These are phyloP conservation scores for Leishmania lainsoni DNA, from an alignment of 208 protist species.

Conservation along the genomic window DNA sequence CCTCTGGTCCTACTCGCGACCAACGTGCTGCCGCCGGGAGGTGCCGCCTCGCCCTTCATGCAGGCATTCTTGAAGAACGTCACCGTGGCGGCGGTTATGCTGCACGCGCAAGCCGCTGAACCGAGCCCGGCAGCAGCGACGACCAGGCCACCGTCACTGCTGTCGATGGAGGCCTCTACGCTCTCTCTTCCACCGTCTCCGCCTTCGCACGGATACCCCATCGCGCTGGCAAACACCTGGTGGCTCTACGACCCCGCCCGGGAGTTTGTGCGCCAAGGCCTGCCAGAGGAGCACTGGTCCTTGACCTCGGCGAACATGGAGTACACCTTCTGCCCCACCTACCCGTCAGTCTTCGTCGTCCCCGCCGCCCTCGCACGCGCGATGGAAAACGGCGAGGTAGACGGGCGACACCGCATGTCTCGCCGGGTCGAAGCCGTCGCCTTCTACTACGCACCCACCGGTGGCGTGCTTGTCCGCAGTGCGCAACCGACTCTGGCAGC, in stretches of 20 bases:
- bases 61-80: constrained; percentile 48
- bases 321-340: constrained; percentile 44
- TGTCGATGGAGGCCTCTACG: not conserved
- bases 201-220: not conserved
- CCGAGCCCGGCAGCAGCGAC: not conserved
- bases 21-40: constrained; percentile 32
- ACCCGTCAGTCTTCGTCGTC: constrained; percentile 54
- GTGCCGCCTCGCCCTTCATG: constrained; percentile 35
- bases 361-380: constrained; percentile 33
- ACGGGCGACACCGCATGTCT: constrained; percentile 38
- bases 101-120: constrained; percentile 4
- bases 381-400: constrained; percentile 20
- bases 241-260: constrained; percentile 51
- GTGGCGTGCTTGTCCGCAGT: constrained; percentile 58
- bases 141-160: not conserved
- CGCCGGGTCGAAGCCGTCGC: constrained; percentile 75
- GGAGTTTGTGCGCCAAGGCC: constrained; percentile 44
- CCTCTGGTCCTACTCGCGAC: constrained; percentile 45
- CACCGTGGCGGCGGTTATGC: constrained; percentile 33
- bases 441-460: constrained; percentile 59
- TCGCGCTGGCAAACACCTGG: constrained; percentile 37
- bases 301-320: constrained; percentile 43
- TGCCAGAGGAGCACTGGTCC: constrained; percentile 33
- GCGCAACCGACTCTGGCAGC: constrained; percentile 63
- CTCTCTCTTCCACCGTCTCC: not conserved